These are phyloP conservation scores for Hirsutella minnesotensis DNA, from an alignment of 2,329 filamentous ascomycete species.

Conservation along the genomic window DNA sequence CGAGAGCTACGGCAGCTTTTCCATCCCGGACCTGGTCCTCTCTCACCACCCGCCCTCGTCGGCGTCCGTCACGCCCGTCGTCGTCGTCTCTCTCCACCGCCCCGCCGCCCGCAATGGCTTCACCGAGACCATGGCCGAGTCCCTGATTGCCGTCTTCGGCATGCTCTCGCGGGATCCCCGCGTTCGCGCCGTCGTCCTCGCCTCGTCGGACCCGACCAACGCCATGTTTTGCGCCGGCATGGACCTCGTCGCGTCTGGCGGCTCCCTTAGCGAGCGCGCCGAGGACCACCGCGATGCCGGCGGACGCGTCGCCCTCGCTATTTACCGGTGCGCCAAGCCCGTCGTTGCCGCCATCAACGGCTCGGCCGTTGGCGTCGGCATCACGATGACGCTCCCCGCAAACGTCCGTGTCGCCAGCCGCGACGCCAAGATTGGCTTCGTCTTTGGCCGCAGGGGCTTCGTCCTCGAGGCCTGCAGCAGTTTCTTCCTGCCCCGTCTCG, in stretches of 20 bases:
- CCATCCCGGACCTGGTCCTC: conserved; percentile 31
- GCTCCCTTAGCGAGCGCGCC: conserved; percentile 10
- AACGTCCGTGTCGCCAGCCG: conserved; percentile 40
- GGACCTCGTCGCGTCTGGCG: conserved; percentile 31
- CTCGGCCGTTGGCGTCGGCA: conserved; percentile 46
- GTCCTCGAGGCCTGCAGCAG: conserved; percentile 61
- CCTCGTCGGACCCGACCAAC: conserved; percentile 35
- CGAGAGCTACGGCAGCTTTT: conserved; percentile 26
- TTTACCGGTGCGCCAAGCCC: conserved; percentile 45
- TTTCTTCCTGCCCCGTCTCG: conserved; percentile 59
- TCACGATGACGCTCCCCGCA: conserved; percentile 49
- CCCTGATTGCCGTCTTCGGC: conserved; percentile 42
- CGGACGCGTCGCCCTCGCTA: conserved; percentile 40
- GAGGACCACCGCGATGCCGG: conserved; percentile 35
- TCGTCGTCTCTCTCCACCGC: conserved; percentile 53
- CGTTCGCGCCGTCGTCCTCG: conserved; percentile 42
- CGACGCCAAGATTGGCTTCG: conserved; percentile 58
- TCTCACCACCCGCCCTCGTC: conserved; percentile 39
- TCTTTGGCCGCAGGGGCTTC: conserved; percentile 59
- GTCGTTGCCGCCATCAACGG: conserved; percentile 48
- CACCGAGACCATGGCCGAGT: conserved; percentile 49
- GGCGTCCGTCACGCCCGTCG: conserved; percentile 43
- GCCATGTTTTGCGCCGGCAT: conserved; percentile 47
- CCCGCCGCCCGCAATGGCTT: conserved; percentile 59
- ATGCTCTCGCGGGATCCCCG: conserved; percentile 40